These are phyloP conservation scores for Luzula sylvatica DNA, from an alignment of 176 grass and related monocot genomes.

Conservation along the genomic window DNA sequence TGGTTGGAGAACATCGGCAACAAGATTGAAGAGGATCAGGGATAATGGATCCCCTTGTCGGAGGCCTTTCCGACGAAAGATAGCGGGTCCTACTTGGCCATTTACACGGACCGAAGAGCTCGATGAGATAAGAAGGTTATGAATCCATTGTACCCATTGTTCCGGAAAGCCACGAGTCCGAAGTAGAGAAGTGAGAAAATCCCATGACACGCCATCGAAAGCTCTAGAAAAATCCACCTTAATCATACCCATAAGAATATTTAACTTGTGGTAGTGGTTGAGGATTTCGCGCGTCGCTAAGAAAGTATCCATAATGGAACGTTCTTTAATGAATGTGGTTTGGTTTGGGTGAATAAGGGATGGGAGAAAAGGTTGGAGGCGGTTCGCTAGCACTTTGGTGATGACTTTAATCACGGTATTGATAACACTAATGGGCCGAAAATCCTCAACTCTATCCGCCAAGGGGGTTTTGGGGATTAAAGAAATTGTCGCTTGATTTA, in stretches of 20 bases:
- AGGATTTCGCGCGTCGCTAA: not conserved
- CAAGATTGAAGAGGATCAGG: not conserved
- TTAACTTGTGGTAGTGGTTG: not conserved
- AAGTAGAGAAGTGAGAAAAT: not conserved
- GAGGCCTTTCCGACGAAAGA: not conserved
- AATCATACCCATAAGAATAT: not conserved
- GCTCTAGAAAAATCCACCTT: conserved; percentile 1
- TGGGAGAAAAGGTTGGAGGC: not conserved
- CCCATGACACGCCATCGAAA: not conserved
- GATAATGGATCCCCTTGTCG: not conserved
- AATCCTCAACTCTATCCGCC: too few relatives aligned
- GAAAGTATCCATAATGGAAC: not conserved
- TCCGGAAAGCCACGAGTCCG: not conserved
- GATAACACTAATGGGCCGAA: not conserved
- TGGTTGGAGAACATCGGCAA: not conserved
- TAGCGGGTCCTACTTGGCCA: not conserved
- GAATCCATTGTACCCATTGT: not conserved
- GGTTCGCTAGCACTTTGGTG: not conserved
- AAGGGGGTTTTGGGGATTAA: too few relatives aligned
- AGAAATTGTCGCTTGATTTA: too few relatives aligned
- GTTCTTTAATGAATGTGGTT: not conserved
- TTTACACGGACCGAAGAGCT: not conserved
- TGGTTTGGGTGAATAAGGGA: not conserved
- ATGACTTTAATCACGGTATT: not conserved
- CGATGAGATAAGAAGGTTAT: not conserved